phyloP scores from a whole-genome alignment of 352 stramenopile species.

The Globisporangium spinosum region DNA sequence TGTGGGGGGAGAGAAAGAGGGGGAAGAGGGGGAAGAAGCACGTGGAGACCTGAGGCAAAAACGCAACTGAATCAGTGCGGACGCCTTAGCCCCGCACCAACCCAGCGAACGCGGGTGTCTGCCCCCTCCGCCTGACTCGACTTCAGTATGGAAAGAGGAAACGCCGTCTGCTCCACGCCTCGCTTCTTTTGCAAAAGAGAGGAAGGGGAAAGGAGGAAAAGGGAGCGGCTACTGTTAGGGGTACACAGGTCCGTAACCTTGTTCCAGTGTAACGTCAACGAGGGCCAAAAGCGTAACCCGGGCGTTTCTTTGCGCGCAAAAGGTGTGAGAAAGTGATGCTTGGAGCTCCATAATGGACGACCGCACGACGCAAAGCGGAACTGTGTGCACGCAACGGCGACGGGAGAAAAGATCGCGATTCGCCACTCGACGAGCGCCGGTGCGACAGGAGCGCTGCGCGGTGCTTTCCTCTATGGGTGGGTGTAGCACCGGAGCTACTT shows the following conservation, averaged over 20 bases:
- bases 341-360: conserved; percentile 5
- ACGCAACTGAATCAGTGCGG: conserved; percentile 23
- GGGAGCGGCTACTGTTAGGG: neutral
- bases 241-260: neutral
- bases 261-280: conserved; percentile 3
- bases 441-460: neutral
- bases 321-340: conserved; percentile 1
- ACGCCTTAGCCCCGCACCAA: neutral
- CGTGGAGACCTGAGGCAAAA: conserved; percentile 26
- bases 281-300: neutral
- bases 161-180: conserved; percentile 2
- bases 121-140: conserved; percentile 13
- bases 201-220: neutral
- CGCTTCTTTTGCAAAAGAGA: neutral
- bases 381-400: neutral
- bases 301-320: conserved; percentile 6
- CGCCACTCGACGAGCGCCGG: neutral
- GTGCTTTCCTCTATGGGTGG: neutral
- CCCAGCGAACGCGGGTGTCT: neutral
- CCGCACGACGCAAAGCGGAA: neutral
- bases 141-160: conserved; percentile 19
- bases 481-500: neutral
- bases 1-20: neutral
- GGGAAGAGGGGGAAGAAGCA: conserved; percentile 10
- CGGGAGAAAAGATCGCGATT: neutral